A percentile compares a stretch with the other conserved stretches of the same genome.
Conservation (phyloP, 768 basidiomycete species). For the Dioszegia hungarica region DNA sequence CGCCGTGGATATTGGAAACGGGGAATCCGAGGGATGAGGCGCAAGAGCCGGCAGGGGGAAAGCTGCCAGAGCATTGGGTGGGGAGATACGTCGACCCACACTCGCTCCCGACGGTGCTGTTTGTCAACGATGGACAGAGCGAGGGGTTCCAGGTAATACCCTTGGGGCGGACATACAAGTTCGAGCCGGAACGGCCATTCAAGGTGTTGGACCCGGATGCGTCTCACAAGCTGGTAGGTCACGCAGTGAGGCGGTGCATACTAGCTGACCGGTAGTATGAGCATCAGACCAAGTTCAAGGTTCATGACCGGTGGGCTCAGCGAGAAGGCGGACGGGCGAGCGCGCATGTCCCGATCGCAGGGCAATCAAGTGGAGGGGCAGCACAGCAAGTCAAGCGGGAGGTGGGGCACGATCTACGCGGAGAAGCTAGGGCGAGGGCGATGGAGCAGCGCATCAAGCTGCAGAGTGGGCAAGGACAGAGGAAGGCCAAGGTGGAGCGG, state of each 20-base stretch:
- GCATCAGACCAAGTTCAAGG: constrained; percentile 33
- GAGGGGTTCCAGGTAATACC: constrained; percentile 37
- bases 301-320: constrained; percentile 37
- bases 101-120: constrained; percentile 30
- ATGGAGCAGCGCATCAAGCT: constrained; percentile 23
- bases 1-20: constrained; percentile 37
- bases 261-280: constrained; percentile 20
- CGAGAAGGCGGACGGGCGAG: constrained; percentile 19
- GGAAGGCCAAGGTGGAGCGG: constrained; percentile 22
- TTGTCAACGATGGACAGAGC: constrained; percentile 34
- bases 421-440: constrained; percentile 25
- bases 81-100: constrained; percentile 33
- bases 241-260: too few relatives aligned
- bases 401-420: neutral
- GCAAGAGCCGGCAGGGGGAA: neutral
- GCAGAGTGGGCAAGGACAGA: neutral
- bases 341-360: neutral
- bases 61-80: constrained; percentile 37
- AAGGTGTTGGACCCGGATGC: constrained; percentile 35
- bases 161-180: constrained; percentile 34
- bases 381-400: neutral
- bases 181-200: constrained; percentile 40
- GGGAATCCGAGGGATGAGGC: constrained; percentile 12
- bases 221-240: constrained; percentile 31
- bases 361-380: neutral